Conservation (phyloP, 441 rosid species). For the Adansonia madagascariensis region DNA sequence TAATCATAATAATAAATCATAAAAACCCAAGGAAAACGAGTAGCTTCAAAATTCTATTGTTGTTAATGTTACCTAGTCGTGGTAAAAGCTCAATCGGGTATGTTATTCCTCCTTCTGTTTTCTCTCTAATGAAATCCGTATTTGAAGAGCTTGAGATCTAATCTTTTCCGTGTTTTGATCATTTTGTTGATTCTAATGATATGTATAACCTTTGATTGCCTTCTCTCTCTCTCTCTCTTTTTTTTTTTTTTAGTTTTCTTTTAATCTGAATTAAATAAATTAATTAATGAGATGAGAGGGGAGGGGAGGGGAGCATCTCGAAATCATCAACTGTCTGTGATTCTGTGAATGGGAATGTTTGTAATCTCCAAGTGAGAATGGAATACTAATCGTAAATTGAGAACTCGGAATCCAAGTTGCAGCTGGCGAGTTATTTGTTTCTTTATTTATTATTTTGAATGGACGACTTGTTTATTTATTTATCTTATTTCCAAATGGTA, state of each 20-base stretch:
- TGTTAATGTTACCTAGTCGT: background rate
- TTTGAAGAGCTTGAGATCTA: background rate
- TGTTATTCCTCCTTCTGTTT: background rate
- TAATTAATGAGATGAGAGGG: background rate
- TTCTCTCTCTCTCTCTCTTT: no score
- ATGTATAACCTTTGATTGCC: background rate
- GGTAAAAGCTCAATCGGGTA: background rate
- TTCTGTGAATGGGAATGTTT: background rate
- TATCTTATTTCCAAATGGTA: background rate
- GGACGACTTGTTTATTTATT: background rate
- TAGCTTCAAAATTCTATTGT: background rate
- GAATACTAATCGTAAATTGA: background rate
- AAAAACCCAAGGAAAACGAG: background rate
- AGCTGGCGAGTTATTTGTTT: background rate
- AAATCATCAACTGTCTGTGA: background rate
- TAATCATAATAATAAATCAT: background rate
- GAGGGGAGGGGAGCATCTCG: background rate
- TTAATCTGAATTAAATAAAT: background rate
- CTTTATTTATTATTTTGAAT: background rate
- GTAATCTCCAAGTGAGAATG: background rate
- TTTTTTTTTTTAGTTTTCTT: background rate
- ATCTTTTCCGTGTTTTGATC: background rate
- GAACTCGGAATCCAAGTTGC: background rate
- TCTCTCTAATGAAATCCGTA: background rate
- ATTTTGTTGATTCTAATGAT: background rate